Base-by-base conservation (phyloP, 2,329 filamentous ascomycete genomes). In the Arthroderma sp. region DNA sequence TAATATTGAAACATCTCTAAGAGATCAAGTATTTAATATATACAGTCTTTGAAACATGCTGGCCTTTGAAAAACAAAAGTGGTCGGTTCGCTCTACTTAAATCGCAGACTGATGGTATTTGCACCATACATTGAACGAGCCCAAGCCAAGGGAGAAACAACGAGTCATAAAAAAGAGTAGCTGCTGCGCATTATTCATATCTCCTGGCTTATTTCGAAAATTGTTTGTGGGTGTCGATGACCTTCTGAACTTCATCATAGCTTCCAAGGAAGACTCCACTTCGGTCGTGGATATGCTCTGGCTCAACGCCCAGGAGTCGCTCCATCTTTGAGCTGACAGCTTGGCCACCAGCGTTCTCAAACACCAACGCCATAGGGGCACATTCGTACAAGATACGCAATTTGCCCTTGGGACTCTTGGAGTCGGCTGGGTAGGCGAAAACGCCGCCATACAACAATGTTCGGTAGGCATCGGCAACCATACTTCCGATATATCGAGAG, bases 401-500 rank as follows among this genome's bases (percentile, higher is more conserved):
- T 74, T 98, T 98, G 55, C 91, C 91, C 78, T 96, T 98, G 52
- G 88, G 86, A 60, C 83, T 94, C 80, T 98, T 96, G 73, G 88
- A 93, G 62, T 98, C 91, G 9, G 89, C 85, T 0, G 91, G 91
- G 62, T 98, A 98, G 38, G 91, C 91, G 65, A 98, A 98, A 61
- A 98, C 84, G 53, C 91, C 91, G 49, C 91, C 91, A 63, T 98
- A 98, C 47, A 96, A 68, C 52, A 98, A 68, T 9, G 91, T 98
- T 40, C 91, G 81, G 70, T 98, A 98, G 9, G 91, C 91, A 65
- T 98, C 91, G 37, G 91, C 91, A 47, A 98, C 91, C 91, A 98
- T 98, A 71, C 80, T 85, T 47, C 89, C 89, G 55, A 98, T 98
- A 66, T 98, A 98, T 57, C 91, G 77, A 9, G 89, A 76, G 60